phyloP scores from a whole-genome alignment of 2,329 filamentous ascomycete genomes.

The Fusarium scirpi region DNA sequence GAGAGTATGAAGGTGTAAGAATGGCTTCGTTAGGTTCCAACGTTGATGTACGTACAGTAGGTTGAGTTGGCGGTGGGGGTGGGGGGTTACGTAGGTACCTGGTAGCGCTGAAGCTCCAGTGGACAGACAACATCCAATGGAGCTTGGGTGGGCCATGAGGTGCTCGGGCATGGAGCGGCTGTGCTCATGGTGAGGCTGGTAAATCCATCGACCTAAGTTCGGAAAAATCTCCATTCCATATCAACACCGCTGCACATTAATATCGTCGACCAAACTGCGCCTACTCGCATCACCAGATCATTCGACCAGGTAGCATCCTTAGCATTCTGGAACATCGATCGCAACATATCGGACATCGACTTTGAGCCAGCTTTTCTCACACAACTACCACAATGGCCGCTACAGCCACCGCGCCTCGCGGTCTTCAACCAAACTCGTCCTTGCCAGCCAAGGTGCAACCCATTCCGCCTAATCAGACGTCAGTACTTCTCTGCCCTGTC shows the following conservation, averaged over 20 bases:
- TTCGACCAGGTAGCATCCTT: slow-evolving; percentile 1
- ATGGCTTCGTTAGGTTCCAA: slow-evolving; percentile 23
- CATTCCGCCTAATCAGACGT: slow-evolving; percentile 81
- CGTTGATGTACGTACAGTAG: slow-evolving; percentile 39
- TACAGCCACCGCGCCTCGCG: slow-evolving; percentile 54
- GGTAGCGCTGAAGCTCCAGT: slow-evolving; percentile 37
- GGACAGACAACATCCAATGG: slow-evolving; percentile 4
- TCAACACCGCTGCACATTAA: slow-evolving; percentile 33
- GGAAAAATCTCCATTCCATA: slow-evolving; percentile 48
- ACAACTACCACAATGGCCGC: slow-evolving; percentile 50
- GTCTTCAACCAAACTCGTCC: slow-evolving; percentile 56
- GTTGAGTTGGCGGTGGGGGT: slow-evolving; percentile 41
- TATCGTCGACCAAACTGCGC: slow-evolving; percentile 24
- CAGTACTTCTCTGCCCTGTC: slow-evolving; percentile 52
- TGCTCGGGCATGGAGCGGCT: not conserved
- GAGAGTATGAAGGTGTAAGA: slow-evolving; percentile 30
- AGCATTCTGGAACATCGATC: slow-evolving; percentile 1
- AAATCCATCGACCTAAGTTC: slow-evolving; percentile 20
- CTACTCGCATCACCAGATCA: slow-evolving; percentile 13
- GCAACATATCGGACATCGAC: not conserved
- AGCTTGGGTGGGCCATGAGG: slow-evolving; percentile 47
- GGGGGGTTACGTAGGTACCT: slow-evolving; percentile 42
- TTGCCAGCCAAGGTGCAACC: slow-evolving; percentile 64
- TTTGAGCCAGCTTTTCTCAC: not conserved
- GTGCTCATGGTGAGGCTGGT: slow-evolving; percentile 40